These are phyloP conservation scores for Balansia obtecta DNA, from an alignment of 2,329 filamentous ascomycete genomes.

Conservation along the genomic window DNA sequence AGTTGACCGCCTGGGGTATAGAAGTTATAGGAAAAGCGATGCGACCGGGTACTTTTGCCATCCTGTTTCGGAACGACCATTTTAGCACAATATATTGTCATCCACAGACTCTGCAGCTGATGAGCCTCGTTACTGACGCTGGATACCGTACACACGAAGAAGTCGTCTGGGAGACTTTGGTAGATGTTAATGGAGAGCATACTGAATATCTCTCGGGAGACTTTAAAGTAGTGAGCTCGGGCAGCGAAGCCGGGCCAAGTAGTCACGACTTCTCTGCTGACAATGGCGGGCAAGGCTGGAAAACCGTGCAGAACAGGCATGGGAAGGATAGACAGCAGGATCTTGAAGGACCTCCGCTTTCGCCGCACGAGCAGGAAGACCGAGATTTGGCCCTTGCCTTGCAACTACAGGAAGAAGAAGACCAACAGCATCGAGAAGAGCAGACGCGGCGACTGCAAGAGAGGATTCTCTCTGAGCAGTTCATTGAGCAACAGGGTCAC, in stretches of 20 bases:
- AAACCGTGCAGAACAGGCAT: slow-evolving; percentile 32
- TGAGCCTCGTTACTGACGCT: slow-evolving; percentile 83
- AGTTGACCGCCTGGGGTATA: slow-evolving; percentile 73
- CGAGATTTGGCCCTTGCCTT: slow-evolving; percentile 78
- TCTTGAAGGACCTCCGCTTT: slow-evolving; percentile 21
- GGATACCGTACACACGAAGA: slow-evolving; percentile 82
- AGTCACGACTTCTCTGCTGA: slow-evolving; percentile 8
- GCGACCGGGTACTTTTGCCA: slow-evolving; percentile 67
- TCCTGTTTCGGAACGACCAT: slow-evolving; percentile 93
- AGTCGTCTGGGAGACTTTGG: slow-evolving; percentile 89
- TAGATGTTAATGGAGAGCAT: slow-evolving; percentile 73
- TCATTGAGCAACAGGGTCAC: slow-evolving; percentile 51
- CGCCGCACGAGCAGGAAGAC: slow-evolving; percentile 58
- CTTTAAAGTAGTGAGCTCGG: slow-evolving; percentile 67
- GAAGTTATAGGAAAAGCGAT: slow-evolving; percentile 60
- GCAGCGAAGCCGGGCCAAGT: slow-evolving; percentile 10
- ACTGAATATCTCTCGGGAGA: slow-evolving; percentile 84
- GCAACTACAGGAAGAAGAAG: slow-evolving; percentile 90
- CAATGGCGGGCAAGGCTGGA: slow-evolving; percentile 34
- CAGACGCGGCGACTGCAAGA: slow-evolving; percentile 53
- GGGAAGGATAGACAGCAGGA: slow-evolving; percentile 16
- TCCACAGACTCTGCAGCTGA: slow-evolving; percentile 59
- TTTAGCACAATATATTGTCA: slow-evolving; percentile 92
- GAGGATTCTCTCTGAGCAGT: slow-evolving; percentile 55
- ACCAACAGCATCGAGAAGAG: slow-evolving; percentile 59